phyloP scores from a whole-genome alignment of 1,284 basidiomycete genomes.

The Malassezia restricta region DNA sequence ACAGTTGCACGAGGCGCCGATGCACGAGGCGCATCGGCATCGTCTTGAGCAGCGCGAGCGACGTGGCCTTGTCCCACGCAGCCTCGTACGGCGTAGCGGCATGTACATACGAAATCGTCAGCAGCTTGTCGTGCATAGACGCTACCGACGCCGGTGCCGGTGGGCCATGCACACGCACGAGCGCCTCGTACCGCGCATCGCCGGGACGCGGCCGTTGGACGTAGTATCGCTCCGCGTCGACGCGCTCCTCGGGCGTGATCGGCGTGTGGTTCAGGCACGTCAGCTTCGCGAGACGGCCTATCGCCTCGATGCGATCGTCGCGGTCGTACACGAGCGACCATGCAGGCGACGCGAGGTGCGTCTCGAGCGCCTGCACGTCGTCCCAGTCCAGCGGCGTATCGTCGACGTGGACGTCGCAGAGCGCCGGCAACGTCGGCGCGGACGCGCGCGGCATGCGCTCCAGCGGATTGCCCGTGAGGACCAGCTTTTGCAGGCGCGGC shows the following conservation, averaged over 20 bases:
- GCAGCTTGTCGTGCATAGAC: constrained; percentile 1
- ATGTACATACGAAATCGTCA: background rate
- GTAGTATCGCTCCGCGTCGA: constrained; percentile 67
- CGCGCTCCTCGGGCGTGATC: constrained; percentile 62
- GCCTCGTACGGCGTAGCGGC: constrained; percentile 10
- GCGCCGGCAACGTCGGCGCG: constrained; percentile 27
- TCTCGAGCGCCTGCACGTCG: constrained; percentile 58
- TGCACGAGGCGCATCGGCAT: constrained; percentile 25
- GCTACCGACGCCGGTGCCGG: background rate
- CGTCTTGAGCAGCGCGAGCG: constrained; percentile 13
- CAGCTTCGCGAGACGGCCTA: constrained; percentile 62
- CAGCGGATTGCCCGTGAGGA: constrained; percentile 60
- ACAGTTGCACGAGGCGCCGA: constrained; percentile 18
- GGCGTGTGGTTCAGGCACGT: constrained; percentile 57
- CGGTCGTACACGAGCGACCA: constrained; percentile 1
- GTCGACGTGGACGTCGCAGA: constrained; percentile 58
- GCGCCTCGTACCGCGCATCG: constrained; percentile 1
- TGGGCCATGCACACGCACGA: constrained; percentile 1
- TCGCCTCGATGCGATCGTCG: constrained; percentile 53
- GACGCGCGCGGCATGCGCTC: constrained; percentile 48
- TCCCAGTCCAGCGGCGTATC: constrained; percentile 59
- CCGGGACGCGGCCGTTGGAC: constrained; percentile 1
- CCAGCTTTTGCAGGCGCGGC: constrained; percentile 55
- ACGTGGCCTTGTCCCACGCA: background rate
- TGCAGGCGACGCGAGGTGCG: constrained; percentile 52